These are phyloP conservation scores for Colletotrichum sansevieriae DNA, from an alignment of 2,329 filamentous ascomycete genomes.

Conservation along the genomic window DNA sequence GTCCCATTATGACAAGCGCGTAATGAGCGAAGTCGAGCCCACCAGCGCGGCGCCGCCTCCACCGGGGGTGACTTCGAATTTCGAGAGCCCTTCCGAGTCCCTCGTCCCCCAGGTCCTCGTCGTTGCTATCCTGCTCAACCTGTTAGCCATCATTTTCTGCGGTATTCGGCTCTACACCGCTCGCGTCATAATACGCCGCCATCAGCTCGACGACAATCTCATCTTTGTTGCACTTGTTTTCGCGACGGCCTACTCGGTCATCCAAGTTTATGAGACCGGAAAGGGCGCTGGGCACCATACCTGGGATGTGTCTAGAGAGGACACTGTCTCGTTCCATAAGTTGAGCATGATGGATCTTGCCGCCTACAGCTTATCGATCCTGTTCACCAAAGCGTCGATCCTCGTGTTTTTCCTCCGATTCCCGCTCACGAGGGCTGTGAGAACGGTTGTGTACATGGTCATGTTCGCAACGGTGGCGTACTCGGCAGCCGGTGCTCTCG, in stretches of 20 bases:
- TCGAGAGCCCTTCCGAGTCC: constrained; percentile 32
- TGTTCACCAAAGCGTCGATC: constrained; percentile 44
- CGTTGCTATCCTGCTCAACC: constrained; percentile 34
- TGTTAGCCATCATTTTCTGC: constrained; percentile 36
- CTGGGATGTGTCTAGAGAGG: constrained; percentile 27
- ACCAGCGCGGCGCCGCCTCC: constrained; percentile 21
- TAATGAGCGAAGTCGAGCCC: constrained; percentile 19
- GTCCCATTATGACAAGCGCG: constrained; percentile 30
- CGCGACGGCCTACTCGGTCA: constrained; percentile 30
- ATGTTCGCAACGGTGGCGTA: constrained; percentile 35
- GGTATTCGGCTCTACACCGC: constrained; percentile 35
- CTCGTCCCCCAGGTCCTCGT: constrained; percentile 37
- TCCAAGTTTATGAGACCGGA: constrained; percentile 35
- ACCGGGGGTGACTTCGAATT: constrained; percentile 28
- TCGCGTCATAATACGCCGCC: constrained; percentile 30
- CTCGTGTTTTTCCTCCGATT: constrained; percentile 44
- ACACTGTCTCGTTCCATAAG: constrained; percentile 31
- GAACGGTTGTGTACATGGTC: constrained; percentile 19
- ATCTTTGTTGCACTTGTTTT: constrained; percentile 34
- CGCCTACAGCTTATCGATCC: constrained; percentile 42
- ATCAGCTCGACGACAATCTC: constrained; percentile 36
- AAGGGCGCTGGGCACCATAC: constrained; percentile 34
- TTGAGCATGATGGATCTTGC: constrained; percentile 38
- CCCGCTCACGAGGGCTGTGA: constrained; percentile 6
- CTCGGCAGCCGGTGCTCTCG: constrained; percentile 26